Base-by-base conservation (phyloP, 2,329 filamentous ascomycete species). In the Coniochaeta sp. region DNA sequence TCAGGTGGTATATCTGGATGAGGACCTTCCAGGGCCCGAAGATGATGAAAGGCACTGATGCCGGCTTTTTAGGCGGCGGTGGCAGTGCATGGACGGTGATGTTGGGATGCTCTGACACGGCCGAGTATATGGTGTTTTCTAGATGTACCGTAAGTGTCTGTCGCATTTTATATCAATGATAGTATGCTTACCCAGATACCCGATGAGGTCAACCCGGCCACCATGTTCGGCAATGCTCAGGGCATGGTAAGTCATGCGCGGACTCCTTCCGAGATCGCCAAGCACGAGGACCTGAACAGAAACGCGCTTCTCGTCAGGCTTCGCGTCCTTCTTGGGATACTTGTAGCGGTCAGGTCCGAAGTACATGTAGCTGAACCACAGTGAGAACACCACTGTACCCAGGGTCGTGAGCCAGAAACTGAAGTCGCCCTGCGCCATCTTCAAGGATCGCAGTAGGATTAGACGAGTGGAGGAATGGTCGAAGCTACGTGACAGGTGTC, bases 171-270 rank as follows among this genome's bases (percentile, higher is more conserved):
- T 57, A 44, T 52, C 26, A 36, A 43, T 17, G 31, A 26, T 24
- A 16, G 22, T 6, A 28, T n/a, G 14, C 71, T 63, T 72, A 93
- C 91, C 91, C 71, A 88, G 81, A 71, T 97, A 98, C 54, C 93
- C 95, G 66, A 99, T 88, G 14, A 99, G 77, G 71, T 93, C 87
- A 22, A 97, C 93, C 36, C 82, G 81, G 7, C 87, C 89, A 26
- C 91, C 91, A 69, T 92, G 87, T 68, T 88, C 89, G 44, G 91
- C 91, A 68, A 98, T 87, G 72, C 93, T 98, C 66, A 96, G 79
- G 22, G 93, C 93, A 81, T 99, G 95, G 69, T 99, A 98, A 71
- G 98, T 93, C 93, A 99, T 99, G 60, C 95, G 91, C 57, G 95
- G 95, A 71, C 93, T 98, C 54, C 93, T 86, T 43, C 95, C 95